Percentiles rank a stretch among this genome's conserved stretches.
Conservation (phyloP, 2,329 filamentous ascomycete species). For the Penicillium griseofulvum region DNA sequence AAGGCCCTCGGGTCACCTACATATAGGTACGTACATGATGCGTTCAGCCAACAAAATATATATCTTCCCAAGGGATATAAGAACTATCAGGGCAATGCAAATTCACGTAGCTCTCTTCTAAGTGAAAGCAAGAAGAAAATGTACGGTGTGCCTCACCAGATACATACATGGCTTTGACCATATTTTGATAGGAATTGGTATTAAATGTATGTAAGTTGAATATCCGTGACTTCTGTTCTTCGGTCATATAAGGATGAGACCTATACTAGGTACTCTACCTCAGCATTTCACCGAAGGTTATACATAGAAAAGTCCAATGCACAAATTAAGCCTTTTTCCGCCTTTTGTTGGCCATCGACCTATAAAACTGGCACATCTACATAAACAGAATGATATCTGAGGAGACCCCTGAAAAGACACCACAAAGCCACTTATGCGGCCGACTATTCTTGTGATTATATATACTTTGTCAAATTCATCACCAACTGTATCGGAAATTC, state of each 20-base stretch:
- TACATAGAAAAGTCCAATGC: no score
- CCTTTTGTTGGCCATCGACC: no score
- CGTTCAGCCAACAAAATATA: neutral
- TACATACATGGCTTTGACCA: no score
- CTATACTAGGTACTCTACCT: neutral
- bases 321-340: no score
- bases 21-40: neutral
- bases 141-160: no score
- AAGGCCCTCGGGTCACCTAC: neutral
- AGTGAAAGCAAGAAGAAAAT: neutral
- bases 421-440: no score
- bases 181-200: no score
- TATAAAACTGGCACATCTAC: no score
- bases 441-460: no score
- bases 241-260: neutral
- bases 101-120: neutral
- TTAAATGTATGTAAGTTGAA: neutral
- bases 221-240: neutral
- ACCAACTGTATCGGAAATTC: neutral
- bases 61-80: no score
- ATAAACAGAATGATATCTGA: no score
- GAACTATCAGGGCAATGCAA: neutral
- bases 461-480: neutral
- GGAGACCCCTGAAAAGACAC: no score
- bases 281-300: neutral